Base-by-base conservation (phyloP, 352 stramenopile species). In the Pythium monospermum region DNA sequence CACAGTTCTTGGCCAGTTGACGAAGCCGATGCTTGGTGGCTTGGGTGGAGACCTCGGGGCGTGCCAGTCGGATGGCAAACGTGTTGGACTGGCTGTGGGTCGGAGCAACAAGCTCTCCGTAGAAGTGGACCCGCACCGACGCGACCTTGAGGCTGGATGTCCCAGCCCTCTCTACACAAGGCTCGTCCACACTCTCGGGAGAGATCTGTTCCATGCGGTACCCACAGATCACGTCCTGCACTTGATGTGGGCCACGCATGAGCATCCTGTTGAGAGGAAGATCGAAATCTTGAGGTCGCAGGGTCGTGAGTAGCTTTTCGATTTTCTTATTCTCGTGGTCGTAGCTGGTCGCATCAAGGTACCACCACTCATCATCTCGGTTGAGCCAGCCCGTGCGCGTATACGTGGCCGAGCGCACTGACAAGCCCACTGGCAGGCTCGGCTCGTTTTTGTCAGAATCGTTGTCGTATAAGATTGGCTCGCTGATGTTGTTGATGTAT, bases 1-100 rank as follows among this genome's bases (percentile, higher is more conserved):
- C 37, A 39, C 59, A 66, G 41, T 39, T 49, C 52, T 57, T 48
- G 26, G 58, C 58, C 7, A 66, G 11, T 2, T 21, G 23, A 2
- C 61, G 26, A 12, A 66, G 47, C 4, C 58, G 58, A 27, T 53
- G 39, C 46, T 58, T 53, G 39, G 52, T 58, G 22, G 46, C 38
- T 4, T 43, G 33, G 36, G 18, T 46, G 6, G 44, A 53, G 2
- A 43, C 43, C 32, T 49, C 49, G 33, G 37, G 37, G n/a, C n/a
- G n/a, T n/a, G n/a, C n/a, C n/a, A n/a, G 32, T 60, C 51, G n/a
- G n/a, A 26, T 3, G 41, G 21, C 0, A 27, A 28, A 1, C 41
- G 25, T 39, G 18, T 3, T 6, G 28, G 12, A 52, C 16, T 6
- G n/a, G 18, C 30, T 35, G 30, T 45, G 2, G 19, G 25, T n/a